Evolutionary conservation across 2,329 filamentous ascomycete species (phyloP).

Genomic region (Coniella vitis): DNA sequence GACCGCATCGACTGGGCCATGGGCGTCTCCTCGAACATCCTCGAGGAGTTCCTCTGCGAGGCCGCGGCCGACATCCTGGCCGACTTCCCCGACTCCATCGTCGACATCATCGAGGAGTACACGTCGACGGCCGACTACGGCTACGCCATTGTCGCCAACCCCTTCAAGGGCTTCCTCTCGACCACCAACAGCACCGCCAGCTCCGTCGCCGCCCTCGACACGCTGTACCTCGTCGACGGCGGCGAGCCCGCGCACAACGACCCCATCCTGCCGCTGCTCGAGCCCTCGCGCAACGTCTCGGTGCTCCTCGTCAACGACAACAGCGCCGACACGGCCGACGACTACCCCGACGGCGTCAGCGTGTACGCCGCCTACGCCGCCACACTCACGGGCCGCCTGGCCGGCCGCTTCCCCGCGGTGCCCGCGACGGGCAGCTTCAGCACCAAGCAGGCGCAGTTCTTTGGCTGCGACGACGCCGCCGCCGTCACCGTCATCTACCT

Average conservation of each 20-base stretch:
- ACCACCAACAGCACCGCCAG: slow-evolving; percentile 24
- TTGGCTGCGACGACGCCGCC: slow-evolving; percentile 33
- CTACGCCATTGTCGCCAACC: slow-evolving; percentile 30
- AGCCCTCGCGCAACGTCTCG: slow-evolving; percentile 29
- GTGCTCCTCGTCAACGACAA: slow-evolving; percentile 40
- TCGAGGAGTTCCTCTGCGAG: slow-evolving; percentile 23
- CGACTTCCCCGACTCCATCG: slow-evolving; percentile 13
- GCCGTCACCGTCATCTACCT: slow-evolving; percentile 31
- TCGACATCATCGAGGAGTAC: slow-evolving; percentile 24
- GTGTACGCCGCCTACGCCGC: slow-evolving; percentile 25
- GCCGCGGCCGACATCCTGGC: slow-evolving; percentile 2
- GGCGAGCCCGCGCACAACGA: slow-evolving; percentile 37
- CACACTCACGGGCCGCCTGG: slow-evolving; percentile 13
- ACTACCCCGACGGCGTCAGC: slow-evolving; percentile 36
- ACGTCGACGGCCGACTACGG: slow-evolving; percentile 12
- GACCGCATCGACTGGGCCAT: slow-evolving; percentile 42
- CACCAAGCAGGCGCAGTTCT: slow-evolving; percentile 30
- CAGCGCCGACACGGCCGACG: slow-evolving; percentile 30
- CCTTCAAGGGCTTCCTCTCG: slow-evolving; percentile 32
- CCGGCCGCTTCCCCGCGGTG: slow-evolving; percentile 37
- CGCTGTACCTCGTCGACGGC: slow-evolving; percentile 38
- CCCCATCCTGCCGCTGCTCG: slow-evolving; percentile 41
- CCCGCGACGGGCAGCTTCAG: slow-evolving; percentile 29
- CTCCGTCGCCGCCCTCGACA: slow-evolving; percentile 20
- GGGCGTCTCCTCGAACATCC: slow-evolving; percentile 36